Evolutionary conservation across 2,329 filamentous ascomycete genomes (phyloP).

Genomic region (Epichloe baconii): DNA sequence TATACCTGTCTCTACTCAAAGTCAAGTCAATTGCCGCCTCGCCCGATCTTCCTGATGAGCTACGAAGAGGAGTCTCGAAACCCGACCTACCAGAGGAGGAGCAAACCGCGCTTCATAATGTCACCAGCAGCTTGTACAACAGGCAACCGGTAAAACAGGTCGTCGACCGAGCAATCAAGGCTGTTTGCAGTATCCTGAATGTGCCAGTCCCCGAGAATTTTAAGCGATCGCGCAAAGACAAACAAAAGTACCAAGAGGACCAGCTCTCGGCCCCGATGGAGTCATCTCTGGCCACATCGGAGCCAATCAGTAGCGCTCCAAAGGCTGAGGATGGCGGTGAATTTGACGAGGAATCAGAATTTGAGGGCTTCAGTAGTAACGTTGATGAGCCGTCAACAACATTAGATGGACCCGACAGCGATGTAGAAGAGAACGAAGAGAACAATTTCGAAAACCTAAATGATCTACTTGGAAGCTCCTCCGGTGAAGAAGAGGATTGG

Average conservation of each 20-base stretch:
- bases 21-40: conserved; percentile 39
- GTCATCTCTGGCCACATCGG: neutral
- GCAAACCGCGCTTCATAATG: conserved; percentile 39
- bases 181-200: conserved; percentile 34
- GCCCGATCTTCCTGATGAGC: conserved; percentile 33
- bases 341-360: conserved; percentile 20
- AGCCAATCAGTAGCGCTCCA: conserved; percentile 8
- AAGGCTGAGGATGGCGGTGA: conserved; percentile 6
- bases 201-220: conserved; percentile 32
- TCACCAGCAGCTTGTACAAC: conserved; percentile 45
- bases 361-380: conserved; percentile 23
- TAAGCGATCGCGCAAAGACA: conserved; percentile 19
- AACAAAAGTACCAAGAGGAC: conserved; percentile 19
- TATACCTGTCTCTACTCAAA: conserved; percentile 40
- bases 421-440: conserved; percentile 20
- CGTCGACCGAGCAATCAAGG: conserved; percentile 34
- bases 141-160: conserved; percentile 35
- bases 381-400: conserved; percentile 12
- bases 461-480: conserved; percentile 30
- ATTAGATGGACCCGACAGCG: conserved; percentile 6
- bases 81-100: conserved; percentile 40
- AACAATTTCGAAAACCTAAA: conserved; percentile 29
- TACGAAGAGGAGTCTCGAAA: conserved; percentile 34
- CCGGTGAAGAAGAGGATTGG: conserved; percentile 29
- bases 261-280: conserved; percentile 14